Conservation (phyloP, 2,329 filamentous ascomycete genomes). For the Colletotrichum kahawae region DNA sequence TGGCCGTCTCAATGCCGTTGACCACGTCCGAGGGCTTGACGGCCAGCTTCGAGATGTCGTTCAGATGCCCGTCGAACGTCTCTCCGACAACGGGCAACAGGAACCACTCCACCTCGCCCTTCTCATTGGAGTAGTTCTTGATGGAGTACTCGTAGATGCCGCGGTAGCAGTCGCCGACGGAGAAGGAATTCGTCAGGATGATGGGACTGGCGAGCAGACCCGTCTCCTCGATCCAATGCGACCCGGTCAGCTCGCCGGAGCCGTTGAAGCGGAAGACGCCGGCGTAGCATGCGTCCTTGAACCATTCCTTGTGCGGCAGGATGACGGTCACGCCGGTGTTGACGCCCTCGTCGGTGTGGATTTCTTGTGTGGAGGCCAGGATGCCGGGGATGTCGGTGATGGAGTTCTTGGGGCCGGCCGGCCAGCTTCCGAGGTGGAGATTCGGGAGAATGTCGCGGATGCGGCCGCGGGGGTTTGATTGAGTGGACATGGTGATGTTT, state of each 20-base stretch:
- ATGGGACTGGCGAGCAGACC: conserved; percentile 65
- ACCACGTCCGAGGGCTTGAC: conserved; percentile 60
- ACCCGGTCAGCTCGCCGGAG: conserved; percentile 66
- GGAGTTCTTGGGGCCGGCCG: conserved; percentile 51
- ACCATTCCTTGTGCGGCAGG: conserved; percentile 50
- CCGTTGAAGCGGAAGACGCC: conserved; percentile 69
- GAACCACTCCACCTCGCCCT: conserved; percentile 55
- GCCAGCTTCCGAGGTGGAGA: conserved; percentile 47
- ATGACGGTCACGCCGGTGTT: conserved; percentile 58
- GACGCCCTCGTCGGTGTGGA: conserved; percentile 40
- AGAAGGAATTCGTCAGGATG: conserved; percentile 62
- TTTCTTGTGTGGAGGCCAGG: conserved; percentile 49
- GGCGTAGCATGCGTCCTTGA: conserved; percentile 48
- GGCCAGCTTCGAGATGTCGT: conserved; percentile 59
- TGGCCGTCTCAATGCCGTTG: conserved; percentile 56
- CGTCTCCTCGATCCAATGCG: conserved; percentile 66
- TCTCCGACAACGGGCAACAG: conserved; percentile 64
- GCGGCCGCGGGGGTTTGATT: conserved; percentile 29
- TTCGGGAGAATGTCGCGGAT: conserved; percentile 50
- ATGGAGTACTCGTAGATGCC: conserved; percentile 63
- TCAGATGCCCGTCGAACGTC: conserved; percentile 68
- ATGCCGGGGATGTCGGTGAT: conserved; percentile 57
- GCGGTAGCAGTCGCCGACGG: conserved; percentile 62
- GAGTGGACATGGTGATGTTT: background rate
- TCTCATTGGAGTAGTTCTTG: conserved; percentile 45